Percentiles rank a stretch among this genome's conserved stretches.
phyloP scores from a whole-genome alignment of 1,284 basidiomycete genomes.

The Ceratobasidium sp. region DNA sequence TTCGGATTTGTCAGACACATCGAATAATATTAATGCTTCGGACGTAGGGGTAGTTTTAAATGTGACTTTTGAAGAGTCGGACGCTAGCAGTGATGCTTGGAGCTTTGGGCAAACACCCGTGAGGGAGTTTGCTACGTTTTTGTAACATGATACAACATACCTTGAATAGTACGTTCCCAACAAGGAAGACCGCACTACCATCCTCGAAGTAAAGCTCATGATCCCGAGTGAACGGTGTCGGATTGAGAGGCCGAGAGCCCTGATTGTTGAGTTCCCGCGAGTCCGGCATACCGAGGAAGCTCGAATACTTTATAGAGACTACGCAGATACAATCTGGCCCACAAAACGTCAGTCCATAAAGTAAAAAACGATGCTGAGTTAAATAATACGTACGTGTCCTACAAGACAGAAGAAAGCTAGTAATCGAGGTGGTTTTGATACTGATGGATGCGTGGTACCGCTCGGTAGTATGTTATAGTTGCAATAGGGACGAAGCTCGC shows the following conservation, averaged over 20 bases:
- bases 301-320: too few relatives aligned
- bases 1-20: background rate
- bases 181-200: slow-evolving; percentile 27
- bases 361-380: too few relatives aligned
- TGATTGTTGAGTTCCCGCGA: background rate
- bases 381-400: too few relatives aligned
- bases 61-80: background rate
- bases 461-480: too few relatives aligned
- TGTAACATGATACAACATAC: background rate
- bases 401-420: too few relatives aligned
- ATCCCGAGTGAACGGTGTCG: background rate
- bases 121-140: background rate
- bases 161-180: slow-evolving; percentile 20
- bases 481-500: too few relatives aligned
- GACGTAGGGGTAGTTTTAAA: background rate
- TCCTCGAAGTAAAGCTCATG: slow-evolving; percentile 4
- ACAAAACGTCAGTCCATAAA: too few relatives aligned
- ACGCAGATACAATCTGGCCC: too few relatives aligned
- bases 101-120: background rate
- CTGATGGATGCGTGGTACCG: too few relatives aligned
- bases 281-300: background rate
- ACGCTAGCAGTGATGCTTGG: slow-evolving; percentile 5
- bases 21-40: background rate
- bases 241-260: background rate
- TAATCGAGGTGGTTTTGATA: too few relatives aligned